Percentiles rank a stretch among this genome's conserved stretches.
Evolutionary conservation across 768 basidiomycete genomes (phyloP).

Genomic region (Termitomyces sp.): DNA sequence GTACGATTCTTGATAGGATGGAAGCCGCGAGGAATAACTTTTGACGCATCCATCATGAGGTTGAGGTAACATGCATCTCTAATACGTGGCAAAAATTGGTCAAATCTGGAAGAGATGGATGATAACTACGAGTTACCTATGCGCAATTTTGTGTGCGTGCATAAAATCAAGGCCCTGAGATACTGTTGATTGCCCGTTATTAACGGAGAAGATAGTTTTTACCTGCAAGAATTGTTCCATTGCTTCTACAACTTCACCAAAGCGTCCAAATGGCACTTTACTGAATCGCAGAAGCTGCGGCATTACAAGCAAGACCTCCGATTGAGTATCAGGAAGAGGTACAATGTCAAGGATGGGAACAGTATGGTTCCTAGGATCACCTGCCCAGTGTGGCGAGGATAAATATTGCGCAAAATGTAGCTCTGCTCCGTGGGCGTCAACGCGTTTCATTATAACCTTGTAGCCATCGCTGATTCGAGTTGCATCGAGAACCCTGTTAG

Average conservation of each 20-base stretch:
- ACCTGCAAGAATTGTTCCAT: slow-evolving; percentile 23
- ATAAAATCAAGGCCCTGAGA: neutral
- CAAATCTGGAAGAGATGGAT: neutral
- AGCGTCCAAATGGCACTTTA: slow-evolving; percentile 19
- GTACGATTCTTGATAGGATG: slow-evolving; percentile 5
- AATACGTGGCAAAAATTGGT: neutral
- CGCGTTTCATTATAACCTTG: slow-evolving; percentile 21
- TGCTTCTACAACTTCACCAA: slow-evolving; percentile 24
- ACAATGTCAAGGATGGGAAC: slow-evolving; percentile 25
- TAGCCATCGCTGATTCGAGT: slow-evolving; percentile 13
- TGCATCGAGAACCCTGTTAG: slow-evolving; percentile 15
- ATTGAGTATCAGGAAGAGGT: slow-evolving; percentile 17
- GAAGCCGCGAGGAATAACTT: slow-evolving; percentile 12
- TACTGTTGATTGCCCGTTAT: neutral
- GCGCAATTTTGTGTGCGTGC: neutral
- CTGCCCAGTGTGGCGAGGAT: slow-evolving; percentile 7
- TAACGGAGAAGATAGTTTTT: neutral
- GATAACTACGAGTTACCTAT: neutral
- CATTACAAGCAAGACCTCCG: slow-evolving; percentile 20
- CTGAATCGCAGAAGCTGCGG: slow-evolving; percentile 19
- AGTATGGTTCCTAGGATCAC: slow-evolving; percentile 22
- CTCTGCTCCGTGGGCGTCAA: neutral
- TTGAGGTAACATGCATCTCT: slow-evolving; percentile 22
- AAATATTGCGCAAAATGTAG: slow-evolving; percentile 15
- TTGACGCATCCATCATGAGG: slow-evolving; percentile 16